Base-by-base conservation (phyloP, 2,329 filamentous ascomycete genomes). In the Teratosphaeria zuluensis region DNA sequence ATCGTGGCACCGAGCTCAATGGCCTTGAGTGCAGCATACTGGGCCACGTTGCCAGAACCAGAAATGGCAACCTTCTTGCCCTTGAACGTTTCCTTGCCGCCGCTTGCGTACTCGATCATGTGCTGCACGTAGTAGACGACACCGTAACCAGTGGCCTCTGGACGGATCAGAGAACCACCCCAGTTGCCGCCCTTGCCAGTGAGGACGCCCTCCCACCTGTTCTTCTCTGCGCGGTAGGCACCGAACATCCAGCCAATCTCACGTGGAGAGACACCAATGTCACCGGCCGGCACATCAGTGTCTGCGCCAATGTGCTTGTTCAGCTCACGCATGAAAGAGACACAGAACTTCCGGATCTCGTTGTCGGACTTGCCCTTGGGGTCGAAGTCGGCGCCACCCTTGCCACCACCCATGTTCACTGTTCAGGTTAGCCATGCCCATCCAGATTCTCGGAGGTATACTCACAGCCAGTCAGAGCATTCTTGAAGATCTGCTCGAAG, bases 401-500 rank as follows among this genome's bases (percentile, higher is more conserved):
- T 97, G 72, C 89, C 94, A 79, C 94, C 94, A 66, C 94, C 94
- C 86, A 99, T 96, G 80, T 84, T 90, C 72, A 95, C 85, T 89
- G 58, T 32, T 31, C 14, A n/a, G n/a, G 42, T 48, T 21, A 48
- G 19, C 19, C n/a, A 46, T 30, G 52, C 56, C 30, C 31, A 21
- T 59, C 28, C 16, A 7, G 12, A 53, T n/a, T 33, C 21, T 31
- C 16, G 28, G 31, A 33, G 14, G 7, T 35, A 28, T 19, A 58
- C 89, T 81, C 80, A 92, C 88, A 79, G 72, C 94, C 94, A 62
- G 94, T 97, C 68, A 97, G 81, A 67, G 94, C 94, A 89, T 97
- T 97, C 85, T 97, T 97, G 84, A 97, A 97, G 79, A 92, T 95
- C 81, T 97, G 94, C 85, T 99, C 94, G 72, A 97, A 97, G 66